Evolutionary conservation across 164 flowering plant species (phyloP), one percentile per base, ranked within the genome.

Genomic region (Magnolia officinalis): DNA sequence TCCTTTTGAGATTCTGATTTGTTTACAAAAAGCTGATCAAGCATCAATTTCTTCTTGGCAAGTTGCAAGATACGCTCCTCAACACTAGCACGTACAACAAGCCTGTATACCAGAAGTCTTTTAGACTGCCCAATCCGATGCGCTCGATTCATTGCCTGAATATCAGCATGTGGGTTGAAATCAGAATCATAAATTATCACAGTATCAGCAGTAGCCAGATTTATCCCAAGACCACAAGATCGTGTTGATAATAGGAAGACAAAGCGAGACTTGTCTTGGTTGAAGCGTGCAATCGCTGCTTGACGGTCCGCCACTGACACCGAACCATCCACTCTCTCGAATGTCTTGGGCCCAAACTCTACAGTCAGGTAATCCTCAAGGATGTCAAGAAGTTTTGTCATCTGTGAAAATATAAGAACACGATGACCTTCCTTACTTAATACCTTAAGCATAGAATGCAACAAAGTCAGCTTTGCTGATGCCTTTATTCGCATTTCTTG

Each of bases 141-240:
- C n/a, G 99, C 99, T 31, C 99, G 90, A 77, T 96, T 96, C 99
- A 96, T 96, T 59, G 99, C 99, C 82, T 96, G 99, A 76, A 96
- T 94, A 82, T 96, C 99, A 63, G 98, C 98, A 84, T 96, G 99
- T 13, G 99, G 99, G 58, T 96, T 96, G 82, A 96, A 96, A 84
- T 96, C 99, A 78, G 99, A 96, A 85, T 96, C 99, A 85, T 96
- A 96, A 50, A 96, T 94, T 67, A 96, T 87, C 61, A 96, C 99
- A 77, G 99, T 96, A 78, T 96, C 99, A 52, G 99, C 99, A 76
- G 98, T 92, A 49, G 99, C 99, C 88, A 96, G 85, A 82, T 96
- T 96, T 78, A 96, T 96, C 69, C 99, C 99, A 63, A 96, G 94
- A 50, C 99, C 99, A 90, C 99, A 96, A 31, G 99, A 88, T 19